Base-by-base conservation (phyloP, 176 grass and related monocot genomes). In the Avena insularis region DNA sequence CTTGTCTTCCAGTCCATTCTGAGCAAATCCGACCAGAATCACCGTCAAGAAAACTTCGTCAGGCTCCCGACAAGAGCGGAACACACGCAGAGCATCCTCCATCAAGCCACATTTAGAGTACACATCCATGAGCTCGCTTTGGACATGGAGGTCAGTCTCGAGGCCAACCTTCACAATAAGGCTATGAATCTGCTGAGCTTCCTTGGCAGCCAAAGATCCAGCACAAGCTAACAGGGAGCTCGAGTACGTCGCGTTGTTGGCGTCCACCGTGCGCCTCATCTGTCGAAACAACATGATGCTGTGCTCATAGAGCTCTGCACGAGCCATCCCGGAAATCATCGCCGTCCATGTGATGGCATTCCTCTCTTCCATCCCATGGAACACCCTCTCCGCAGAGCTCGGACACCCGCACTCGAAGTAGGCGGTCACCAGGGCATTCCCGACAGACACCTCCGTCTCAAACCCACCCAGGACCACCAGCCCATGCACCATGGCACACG, bases 331-430 rank as follows among this genome's bases (percentile, higher is more conserved):
- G 0, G 92, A 98, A 72, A 98, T 64, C 88, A 98, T 92, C 0
- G 93, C 93, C 3, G 96, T 95, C 96, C 96, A 95, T 3, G 93
- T 95, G 75, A 98, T 86, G 62, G 94, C 88, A 31, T 98, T 98
- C 87, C 87, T 91, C 3, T 87, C 87, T 1, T 5, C 20, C 86
- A 94, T 90, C n/a, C 63, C 65, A 6, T 73, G 47, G 35, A 98
- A 98, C 82, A 83, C 85, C 79, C 56, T 86, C 14, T 78, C 78
- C 38, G 96, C 92, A 0, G 78, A 90, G 25, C 9, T 72, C 0
- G 86, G 88, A 15, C 79, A 88, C 46, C 87, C 65, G 9, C 87
- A 90, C 75, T 88, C 83, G 16, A 95, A 92, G 82, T 98, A 98
- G 20, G 81, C 89, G 4, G 86, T 92, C 35, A 92, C 58, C 15